Conservation (phyloP, 2,329 filamentous ascomycete species). For the Aspergillus glaucus region DNA sequence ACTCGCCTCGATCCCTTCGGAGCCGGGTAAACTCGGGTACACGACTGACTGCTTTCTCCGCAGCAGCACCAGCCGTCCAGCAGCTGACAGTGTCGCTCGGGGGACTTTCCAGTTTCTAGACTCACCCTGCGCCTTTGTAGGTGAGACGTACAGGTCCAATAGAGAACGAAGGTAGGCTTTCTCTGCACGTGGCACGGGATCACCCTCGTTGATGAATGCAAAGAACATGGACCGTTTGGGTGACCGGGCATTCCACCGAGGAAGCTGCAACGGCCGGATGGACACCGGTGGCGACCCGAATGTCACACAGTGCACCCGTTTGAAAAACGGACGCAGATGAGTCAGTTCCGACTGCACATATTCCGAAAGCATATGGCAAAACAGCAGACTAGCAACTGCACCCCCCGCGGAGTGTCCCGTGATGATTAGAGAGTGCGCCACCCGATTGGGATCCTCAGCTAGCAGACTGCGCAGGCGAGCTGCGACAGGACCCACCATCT, state of each 20-base stretch:
- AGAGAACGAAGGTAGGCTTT: slow-evolving; percentile 68
- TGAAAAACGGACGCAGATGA: slow-evolving; percentile 63
- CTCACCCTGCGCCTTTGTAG: slow-evolving; percentile 41
- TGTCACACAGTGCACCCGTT: slow-evolving; percentile 73
- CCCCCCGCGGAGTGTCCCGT: slow-evolving; percentile 84
- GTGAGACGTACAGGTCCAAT: slow-evolving; percentile 61
- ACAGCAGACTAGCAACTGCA: slow-evolving; percentile 72
- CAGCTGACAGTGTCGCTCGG: slow-evolving; percentile 55
- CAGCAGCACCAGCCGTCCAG: slow-evolving; percentile 63
- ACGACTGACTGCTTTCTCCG: slow-evolving; percentile 27
- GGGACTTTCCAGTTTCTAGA: slow-evolving; percentile 14
- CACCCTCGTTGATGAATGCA: slow-evolving; percentile 78
- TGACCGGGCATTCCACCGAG: slow-evolving; percentile 45
- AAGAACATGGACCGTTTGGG: slow-evolving; percentile 58
- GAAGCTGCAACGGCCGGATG: slow-evolving; percentile 61
- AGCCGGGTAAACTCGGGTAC: slow-evolving; percentile 8
- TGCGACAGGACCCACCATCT: slow-evolving; percentile 69
- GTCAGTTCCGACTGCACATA: slow-evolving; percentile 59
- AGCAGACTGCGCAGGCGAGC: slow-evolving; percentile 62
- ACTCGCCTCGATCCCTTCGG: slow-evolving; percentile 62
- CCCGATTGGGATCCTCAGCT: slow-evolving; percentile 62
- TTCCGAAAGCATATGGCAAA: slow-evolving; percentile 68
- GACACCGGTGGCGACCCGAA: slow-evolving; percentile 79
- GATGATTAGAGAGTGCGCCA: slow-evolving; percentile 65
- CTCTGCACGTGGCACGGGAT: slow-evolving; percentile 72